A percentile compares a stretch with the other conserved stretches of the same genome.
phyloP scores from a whole-genome alignment of 2,329 filamentous ascomycete genomes.

The Cercospora nicotianae region DNA sequence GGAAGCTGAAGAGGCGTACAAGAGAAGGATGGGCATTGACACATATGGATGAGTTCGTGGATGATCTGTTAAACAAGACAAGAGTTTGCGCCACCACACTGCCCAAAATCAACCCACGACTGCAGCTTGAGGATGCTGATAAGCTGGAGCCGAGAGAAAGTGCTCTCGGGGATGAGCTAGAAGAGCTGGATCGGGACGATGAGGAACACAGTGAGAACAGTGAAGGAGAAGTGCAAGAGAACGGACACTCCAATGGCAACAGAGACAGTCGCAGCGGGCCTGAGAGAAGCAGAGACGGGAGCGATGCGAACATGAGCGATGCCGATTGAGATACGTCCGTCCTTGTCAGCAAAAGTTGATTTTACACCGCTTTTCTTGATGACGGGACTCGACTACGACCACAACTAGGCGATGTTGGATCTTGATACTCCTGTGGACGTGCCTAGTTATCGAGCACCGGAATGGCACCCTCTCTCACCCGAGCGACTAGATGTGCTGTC shows the following conservation, averaged over 20 bases:
- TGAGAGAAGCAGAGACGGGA: conserved; percentile 12
- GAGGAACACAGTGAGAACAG: conserved; percentile 37
- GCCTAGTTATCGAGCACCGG: no score
- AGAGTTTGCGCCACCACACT: conserved; percentile 87
- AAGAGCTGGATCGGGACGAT: conserved; percentile 66
- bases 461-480: no score
- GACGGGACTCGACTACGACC: not conserved
- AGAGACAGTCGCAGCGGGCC: conserved; percentile 4
- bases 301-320: conserved; percentile 15
- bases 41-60: conserved; percentile 87
- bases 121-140: conserved; percentile 84
- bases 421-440: not conserved
- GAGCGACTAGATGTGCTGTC: not conserved
- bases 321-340: conserved; percentile 25
- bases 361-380: not conserved
- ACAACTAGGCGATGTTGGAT: not conserved
- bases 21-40: conserved; percentile 74
- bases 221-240: conserved; percentile 29
- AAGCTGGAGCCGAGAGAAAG: conserved; percentile 82
- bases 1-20: conserved; percentile 78
- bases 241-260: conserved; percentile 24
- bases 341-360: not conserved
- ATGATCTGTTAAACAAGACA: conserved; percentile 85
- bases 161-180: conserved; percentile 72
- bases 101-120: conserved; percentile 84